Conservation (phyloP, 2,329 filamentous ascomycete species). For the Pseudogymnoascus sp. region DNA sequence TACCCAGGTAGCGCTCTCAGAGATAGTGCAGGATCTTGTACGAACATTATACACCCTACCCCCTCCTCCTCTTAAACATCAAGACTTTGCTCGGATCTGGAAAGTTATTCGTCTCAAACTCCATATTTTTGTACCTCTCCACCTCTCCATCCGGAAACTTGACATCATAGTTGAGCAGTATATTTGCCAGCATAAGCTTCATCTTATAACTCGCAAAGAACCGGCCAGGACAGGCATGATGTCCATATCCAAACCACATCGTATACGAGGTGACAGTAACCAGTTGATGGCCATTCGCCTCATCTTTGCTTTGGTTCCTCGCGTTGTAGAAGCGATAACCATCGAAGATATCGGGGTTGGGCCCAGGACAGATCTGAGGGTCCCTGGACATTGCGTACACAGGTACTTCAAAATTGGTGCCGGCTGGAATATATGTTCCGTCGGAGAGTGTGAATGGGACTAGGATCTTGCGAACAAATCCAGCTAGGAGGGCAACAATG, state of each 20-base stretch:
- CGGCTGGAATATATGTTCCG: slow-evolving; percentile 27
- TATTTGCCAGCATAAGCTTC: slow-evolving; percentile 28
- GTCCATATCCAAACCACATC: slow-evolving; percentile 33
- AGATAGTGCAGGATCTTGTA: no score
- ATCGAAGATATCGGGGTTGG: slow-evolving; percentile 18
- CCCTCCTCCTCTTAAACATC: neutral
- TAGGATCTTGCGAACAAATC: slow-evolving; percentile 13
- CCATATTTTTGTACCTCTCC: no score
- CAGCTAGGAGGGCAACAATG: neutral
- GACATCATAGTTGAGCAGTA: slow-evolving; percentile 28
- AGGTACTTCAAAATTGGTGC: slow-evolving; percentile 25
- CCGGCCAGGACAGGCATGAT: slow-evolving; percentile 35
- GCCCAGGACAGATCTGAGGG: slow-evolving; percentile 11
- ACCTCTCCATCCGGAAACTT: slow-evolving; percentile 37
- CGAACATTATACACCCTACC: no score
- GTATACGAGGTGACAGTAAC: slow-evolving; percentile 29
- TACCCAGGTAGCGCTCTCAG: no score
- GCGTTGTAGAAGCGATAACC: slow-evolving; percentile 15
- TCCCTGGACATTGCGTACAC: slow-evolving; percentile 25
- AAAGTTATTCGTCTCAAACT: neutral
- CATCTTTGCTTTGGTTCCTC: slow-evolving; percentile 13
- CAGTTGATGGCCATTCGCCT: slow-evolving; percentile 16
- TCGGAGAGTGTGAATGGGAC: slow-evolving; percentile 26
- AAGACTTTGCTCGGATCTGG: neutral
- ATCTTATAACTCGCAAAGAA: slow-evolving; percentile 35